Evolutionary conservation across 2,329 filamentous ascomycete species (phyloP), one percentile per base, ranked within the genome.

Genomic region (Diplodia corticola): DNA sequence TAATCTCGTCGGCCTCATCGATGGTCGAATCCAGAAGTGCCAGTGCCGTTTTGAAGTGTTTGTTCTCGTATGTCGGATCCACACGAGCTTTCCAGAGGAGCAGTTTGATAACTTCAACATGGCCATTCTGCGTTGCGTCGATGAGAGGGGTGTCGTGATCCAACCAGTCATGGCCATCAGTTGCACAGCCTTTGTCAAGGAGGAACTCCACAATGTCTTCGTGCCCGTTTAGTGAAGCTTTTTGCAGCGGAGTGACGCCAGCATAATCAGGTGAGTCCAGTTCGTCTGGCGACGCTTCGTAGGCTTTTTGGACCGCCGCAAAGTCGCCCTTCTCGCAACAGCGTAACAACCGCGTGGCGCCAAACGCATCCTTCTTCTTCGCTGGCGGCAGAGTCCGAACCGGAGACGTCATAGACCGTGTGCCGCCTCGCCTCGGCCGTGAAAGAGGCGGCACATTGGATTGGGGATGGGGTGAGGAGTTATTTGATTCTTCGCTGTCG

Each of bases 41-140:
- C 35, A 97, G 86, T 0, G 95, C 94, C 73, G 97, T 92, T 74
- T 97, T 90, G 5, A 95, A 95, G 72, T 93, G 90, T n/a, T 92
- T 89, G 75, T 98, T 97, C 54, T 93, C 89, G 70, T 93, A 91
- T 59, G 93, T 89, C 57, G 95, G 95, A 74, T 99, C 96, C 13
- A 96, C 94, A 12, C 71, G 71, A 3, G 93, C 94, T 66, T 93
- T 90, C 65, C 90, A 87, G 2, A 99, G 83, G 37, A 99, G 81
- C 10, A 97, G 82, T 73, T 88, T 91, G 49, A 99, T 91, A 4
- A 98, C 94, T 20, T 91, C 91, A 7, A 97, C 77, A 74, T 99
- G 93, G 0, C 92, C 92, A 73, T 99, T 99, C 71, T 98, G 95
- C 30, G 98, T 93, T 5, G 95, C 95, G 80, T 99, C 95, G 64